A percentile compares a stretch with the other conserved stretches of the same genome.
phyloP scores from a whole-genome alignment of 371 early-diverging fungal genomes.

The Apophysomyces sp. region DNA sequence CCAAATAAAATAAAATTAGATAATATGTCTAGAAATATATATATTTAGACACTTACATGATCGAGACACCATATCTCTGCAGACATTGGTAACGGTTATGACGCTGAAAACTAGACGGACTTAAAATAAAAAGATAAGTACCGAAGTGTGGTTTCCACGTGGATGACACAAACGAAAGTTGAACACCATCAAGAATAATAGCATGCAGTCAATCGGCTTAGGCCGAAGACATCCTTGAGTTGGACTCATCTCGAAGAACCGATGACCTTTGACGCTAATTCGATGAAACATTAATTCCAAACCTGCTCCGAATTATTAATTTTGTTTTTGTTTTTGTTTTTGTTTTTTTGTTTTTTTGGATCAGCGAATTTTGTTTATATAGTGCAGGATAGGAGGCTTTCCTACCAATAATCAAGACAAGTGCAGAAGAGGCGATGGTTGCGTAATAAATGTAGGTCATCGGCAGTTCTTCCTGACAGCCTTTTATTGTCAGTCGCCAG shows the following conservation, averaged over 20 bases:
- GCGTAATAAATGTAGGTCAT: conserved; percentile 10
- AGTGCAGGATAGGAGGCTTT: neutral
- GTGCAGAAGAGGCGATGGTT: neutral
- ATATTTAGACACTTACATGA: conserved; percentile 22
- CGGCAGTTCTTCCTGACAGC: conserved; percentile 20
- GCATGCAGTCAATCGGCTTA: conserved; percentile 23
- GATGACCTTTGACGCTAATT: conserved; percentile 18
- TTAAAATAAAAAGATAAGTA: neutral
- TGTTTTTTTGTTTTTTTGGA: neutral
- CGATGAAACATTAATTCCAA: conserved; percentile 7
- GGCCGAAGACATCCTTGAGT: conserved; percentile 19
- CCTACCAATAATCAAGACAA: neutral
- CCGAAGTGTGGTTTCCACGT: neutral
- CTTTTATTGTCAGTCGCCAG: conserved; percentile 30
- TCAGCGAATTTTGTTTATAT: too few species aligned
- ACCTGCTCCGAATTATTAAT: neutral
- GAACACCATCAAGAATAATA: conserved; percentile 16
- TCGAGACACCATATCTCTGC: conserved; percentile 18
- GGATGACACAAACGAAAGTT: conserved; percentile 15
- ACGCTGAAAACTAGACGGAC: neutral
- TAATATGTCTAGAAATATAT: too few species aligned
- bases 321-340: neutral
- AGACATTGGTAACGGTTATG: neutral
- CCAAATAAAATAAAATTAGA: neutral
- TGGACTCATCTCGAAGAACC: conserved; percentile 13